Base-by-base conservation (phyloP, 2,329 filamentous ascomycete genomes). In the Aspergillus sp. region DNA sequence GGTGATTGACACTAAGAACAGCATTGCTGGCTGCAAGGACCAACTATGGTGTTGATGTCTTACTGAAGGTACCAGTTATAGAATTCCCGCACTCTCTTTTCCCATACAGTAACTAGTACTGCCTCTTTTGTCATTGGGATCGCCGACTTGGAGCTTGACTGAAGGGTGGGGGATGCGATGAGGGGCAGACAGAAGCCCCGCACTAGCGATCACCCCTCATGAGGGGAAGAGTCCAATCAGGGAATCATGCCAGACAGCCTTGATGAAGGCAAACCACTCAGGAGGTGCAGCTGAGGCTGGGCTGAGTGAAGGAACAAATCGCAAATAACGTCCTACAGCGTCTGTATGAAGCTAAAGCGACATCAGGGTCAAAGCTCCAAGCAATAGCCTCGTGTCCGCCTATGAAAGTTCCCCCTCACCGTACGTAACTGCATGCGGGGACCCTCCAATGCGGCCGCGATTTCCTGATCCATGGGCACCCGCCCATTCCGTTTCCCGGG, bases 201-300 rank as follows among this genome's bases (percentile, higher is more conserved):
- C 51, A 49, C 24, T 33, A 44, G 49, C 12, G 11, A 4, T 21
- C 23, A 43, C 58, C 55, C 62, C 62, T 61, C 62, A 55, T 52
- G 62, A 61, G 62, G 62, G 61, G 62, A 48, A 31, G 17, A 15
- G 44, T 23, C 39, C 35, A 55, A 48, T 43, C 45, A 43, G 40
- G 27, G 31, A 51, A 39, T 17, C 46, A 49, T 35, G 40, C 24
- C 9, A 23, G 19, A 23, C 17, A 46, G 23, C 33, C 49, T 35
- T 37, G n/a, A n/a, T 11, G 24, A 19, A n/a, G 17, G 21, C 39
- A 52, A 31, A 41, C 49, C 49, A 43, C 23, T 43, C 49, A 43
- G 39, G 14, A 41, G 15, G 5, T 15, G 19, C 21, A 27, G n/a
- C 31, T 40, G 19, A 31, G 37, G 15, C 19, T 17, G n/a, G 48